These are phyloP conservation scores for Colletotrichum kahawae DNA, from an alignment of 2,329 filamentous ascomycete species.

Conservation along the genomic window DNA sequence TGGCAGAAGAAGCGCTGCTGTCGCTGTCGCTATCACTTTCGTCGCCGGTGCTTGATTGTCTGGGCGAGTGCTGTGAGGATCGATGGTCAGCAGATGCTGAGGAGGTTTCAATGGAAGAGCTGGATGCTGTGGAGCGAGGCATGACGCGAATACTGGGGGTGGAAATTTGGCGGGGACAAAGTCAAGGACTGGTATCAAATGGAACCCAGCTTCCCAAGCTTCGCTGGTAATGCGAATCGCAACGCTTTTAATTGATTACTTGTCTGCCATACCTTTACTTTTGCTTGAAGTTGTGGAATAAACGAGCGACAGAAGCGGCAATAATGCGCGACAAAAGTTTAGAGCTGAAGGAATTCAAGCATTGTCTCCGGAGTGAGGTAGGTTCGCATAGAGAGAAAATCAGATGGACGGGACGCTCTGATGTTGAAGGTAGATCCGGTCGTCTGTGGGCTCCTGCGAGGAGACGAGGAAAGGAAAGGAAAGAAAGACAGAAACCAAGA, in stretches of 20 bases:
- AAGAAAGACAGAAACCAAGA: neutral
- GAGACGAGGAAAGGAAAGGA: neutral
- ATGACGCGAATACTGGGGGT: conserved; percentile 28
- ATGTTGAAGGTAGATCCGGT: neutral
- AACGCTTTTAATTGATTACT: neutral
- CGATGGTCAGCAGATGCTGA: conserved; percentile 32
- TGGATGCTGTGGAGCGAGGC: conserved; percentile 43
- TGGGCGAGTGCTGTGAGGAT: conserved; percentile 27
- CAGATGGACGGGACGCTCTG: conserved; percentile 20
- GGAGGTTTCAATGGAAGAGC: conserved; percentile 35
- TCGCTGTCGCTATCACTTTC: conserved; percentile 14
- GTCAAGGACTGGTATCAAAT: conserved; percentile 1
- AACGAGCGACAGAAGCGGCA: conserved; percentile 20
- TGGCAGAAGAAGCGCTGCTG: conserved; percentile 14
- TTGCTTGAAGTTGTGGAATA: neutral
- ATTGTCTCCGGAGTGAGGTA: neutral
- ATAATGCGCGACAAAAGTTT: conserved; percentile 14
- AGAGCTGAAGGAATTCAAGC: conserved; percentile 6
- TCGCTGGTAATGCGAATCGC: neutral
- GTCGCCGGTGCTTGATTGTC: conserved; percentile 2
- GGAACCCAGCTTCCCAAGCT: neutral
- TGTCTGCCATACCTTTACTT: neutral
- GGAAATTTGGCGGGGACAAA: conserved; percentile 17
- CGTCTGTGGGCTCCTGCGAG: neutral
- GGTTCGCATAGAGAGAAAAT: conserved; percentile 5